Base-by-base conservation (phyloP, 495 filamentous ascomycete genomes). In the Xylaria cubensis region DNA sequence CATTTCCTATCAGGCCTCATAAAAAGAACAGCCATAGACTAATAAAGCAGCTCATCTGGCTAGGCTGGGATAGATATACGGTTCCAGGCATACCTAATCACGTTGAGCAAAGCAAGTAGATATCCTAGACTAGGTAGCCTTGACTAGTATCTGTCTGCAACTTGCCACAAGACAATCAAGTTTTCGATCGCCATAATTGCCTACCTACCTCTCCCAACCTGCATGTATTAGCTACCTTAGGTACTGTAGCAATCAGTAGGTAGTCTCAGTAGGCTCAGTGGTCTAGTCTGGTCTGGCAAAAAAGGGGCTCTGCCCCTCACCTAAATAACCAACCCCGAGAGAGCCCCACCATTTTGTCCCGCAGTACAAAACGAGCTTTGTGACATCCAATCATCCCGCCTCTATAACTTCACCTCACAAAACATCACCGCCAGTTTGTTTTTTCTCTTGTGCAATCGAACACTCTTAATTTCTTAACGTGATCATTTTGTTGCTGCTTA, bases 371-470 rank as follows among this genome's bases (percentile, higher is more conserved):
- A 69, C 67, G 13, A 72, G 71, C 71, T 73, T 36, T 62, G 64
- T 50, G 53, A 73, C 71, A 46, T 62, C 71, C 71, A 68, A 69
- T 73, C 71, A 73, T 68, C 71, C 64, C 56, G 42, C 26, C 58
- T 67, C 56, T 64, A 44, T 68, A 67, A 72, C 70, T 44, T 72
- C 62, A 71, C 61, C 34, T 71, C 62, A 71, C 69, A 65, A 76
- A 73, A 64, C 74, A 74, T 73, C 59, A 76, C 63, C 70, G 56
- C 62, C 26, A 73, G 66, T 75, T 59, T 56, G 48, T 32, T 24
- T 39, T 64, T 58, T 70, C 17, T 61, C 59, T 21, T 67, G 48
- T 69, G 41, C 69, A 67, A 69, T 69, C 36, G 12, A 51, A 29
- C 24, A 24, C 13, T 61, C 68, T 39, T 61, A 39, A 62, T 69